Evolutionary conservation across 2,329 filamentous ascomycete genomes (phyloP).

Genomic region (Sporothrix variecibatus): DNA sequence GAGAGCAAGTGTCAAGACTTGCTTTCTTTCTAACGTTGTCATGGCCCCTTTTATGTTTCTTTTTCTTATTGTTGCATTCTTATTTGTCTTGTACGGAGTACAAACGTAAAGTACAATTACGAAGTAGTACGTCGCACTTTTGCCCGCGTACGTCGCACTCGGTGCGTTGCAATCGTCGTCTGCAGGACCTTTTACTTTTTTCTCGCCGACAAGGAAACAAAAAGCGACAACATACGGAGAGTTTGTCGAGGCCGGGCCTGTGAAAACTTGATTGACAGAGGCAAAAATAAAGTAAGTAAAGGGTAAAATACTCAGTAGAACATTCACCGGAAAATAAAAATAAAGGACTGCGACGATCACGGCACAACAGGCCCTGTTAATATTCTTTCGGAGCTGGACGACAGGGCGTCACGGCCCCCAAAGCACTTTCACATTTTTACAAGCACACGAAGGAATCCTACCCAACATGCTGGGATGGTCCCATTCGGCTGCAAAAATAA

Average conservation of each 20-base stretch:
- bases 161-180: conserved; percentile 5
- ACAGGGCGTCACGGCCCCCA: not conserved
- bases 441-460: conserved; percentile 1
- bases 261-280: not conserved
- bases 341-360: not conserved
- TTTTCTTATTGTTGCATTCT: not conserved
- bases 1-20: not conserved
- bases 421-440: not conserved
- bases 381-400: not conserved
- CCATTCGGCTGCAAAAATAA: not conserved
- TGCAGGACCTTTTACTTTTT: not conserved
- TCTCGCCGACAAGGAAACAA: not conserved
- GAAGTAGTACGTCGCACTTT: not conserved
- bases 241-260: not conserved
- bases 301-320: too few species aligned
- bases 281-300: not conserved
- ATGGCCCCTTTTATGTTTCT: not conserved
- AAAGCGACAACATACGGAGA: not conserved
- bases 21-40: not conserved
- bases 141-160: not conserved
- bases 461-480: not conserved
- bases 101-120: not conserved
- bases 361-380: too few species aligned
- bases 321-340: not conserved
- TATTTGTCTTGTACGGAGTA: not conserved